Evolutionary conservation across 2,329 filamentous ascomycete genomes (phyloP).

Genomic region (Epichloe hybrida): DNA sequence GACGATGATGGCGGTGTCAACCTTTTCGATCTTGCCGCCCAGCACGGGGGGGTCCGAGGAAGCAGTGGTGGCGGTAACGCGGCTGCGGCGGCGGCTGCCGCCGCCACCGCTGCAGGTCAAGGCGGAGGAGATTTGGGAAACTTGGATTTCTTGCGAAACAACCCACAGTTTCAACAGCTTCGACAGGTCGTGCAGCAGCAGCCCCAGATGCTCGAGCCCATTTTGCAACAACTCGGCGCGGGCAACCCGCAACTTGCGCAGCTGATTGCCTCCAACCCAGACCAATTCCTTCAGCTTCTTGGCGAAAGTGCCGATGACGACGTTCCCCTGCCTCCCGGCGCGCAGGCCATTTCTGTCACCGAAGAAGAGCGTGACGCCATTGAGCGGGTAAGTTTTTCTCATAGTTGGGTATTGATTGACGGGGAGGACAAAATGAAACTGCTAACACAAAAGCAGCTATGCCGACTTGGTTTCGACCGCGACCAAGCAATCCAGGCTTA

Average conservation of each 20-base stretch:
- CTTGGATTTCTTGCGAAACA: conserved; percentile 86
- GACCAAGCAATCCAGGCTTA: conserved; percentile 95
- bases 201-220: conserved; percentile 96
- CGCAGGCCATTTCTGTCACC: conserved; percentile 80
- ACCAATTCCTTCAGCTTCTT: conserved; percentile 82
- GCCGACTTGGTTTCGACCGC: conserved; percentile 81
- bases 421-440: too few relatives aligned
- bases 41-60: conserved; percentile 40
- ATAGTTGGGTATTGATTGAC: not conserved
- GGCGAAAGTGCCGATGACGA: conserved; percentile 81
- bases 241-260: conserved; percentile 91
- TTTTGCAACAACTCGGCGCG: conserved; percentile 86
- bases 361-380: conserved; percentile 96
- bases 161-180: conserved; percentile 95
- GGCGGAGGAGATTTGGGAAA: conserved; percentile 51
- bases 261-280: conserved; percentile 81
- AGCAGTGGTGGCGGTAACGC: conserved; percentile 28
- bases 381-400: conserved; percentile 53
- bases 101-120: conserved; percentile 36
- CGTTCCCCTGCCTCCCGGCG: conserved; percentile 71
- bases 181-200: conserved; percentile 95
- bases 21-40: conserved; percentile 84
- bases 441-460: conserved; percentile 45
- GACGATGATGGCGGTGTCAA: conserved; percentile 63
- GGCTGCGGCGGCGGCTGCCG: conserved; percentile 32